phyloP scores from a whole-genome alignment of 1,284 basidiomycete genomes.

The Cryptococcus wingfieldii region DNA sequence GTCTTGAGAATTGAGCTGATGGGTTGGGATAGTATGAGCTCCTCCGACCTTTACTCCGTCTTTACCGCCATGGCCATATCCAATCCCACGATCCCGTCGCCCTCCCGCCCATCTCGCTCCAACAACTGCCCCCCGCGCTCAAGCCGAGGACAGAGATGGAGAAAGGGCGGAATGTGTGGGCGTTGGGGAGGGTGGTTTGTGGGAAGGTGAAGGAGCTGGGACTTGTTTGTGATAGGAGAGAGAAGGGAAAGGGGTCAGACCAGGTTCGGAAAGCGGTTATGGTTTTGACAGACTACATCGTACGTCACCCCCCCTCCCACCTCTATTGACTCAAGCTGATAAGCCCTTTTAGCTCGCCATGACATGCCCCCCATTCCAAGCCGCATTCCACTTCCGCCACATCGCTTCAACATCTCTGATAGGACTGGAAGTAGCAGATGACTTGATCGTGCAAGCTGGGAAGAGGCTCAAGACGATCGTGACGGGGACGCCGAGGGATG shows the following conservation, averaged over 20 bases:
- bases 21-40: conserved; percentile 30
- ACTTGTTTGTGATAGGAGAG: conserved; percentile 7
- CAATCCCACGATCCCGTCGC: conserved; percentile 38
- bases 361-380: conserved; percentile 17
- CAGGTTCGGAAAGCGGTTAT: conserved; percentile 14
- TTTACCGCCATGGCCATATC: conserved; percentile 43
- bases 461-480: conserved; percentile 32
- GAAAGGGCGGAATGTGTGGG: conserved; percentile 40
- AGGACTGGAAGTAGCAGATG: conserved; percentile 29
- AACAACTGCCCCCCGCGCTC: conserved; percentile 29
- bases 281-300: conserved; percentile 38
- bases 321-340: background rate
- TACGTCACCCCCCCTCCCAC: conserved; percentile 14
- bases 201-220: conserved; percentile 15
- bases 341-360: conserved; percentile 25
- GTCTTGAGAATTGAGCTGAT: too few relatives aligned
- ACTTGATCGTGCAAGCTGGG: conserved; percentile 37
- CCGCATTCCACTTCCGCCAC: conserved; percentile 29
- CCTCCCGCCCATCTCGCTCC: conserved; percentile 33
- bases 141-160: conserved; percentile 33
- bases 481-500: conserved; percentile 18
- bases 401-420: conserved; percentile 23
- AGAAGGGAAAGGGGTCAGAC: conserved; percentile 1
- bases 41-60: conserved; percentile 30
- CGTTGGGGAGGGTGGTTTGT: conserved; percentile 30